Evolutionary conservation across 2,329 filamentous ascomycete species (phyloP).

Genomic region (Dothideomycetes sp.): DNA sequence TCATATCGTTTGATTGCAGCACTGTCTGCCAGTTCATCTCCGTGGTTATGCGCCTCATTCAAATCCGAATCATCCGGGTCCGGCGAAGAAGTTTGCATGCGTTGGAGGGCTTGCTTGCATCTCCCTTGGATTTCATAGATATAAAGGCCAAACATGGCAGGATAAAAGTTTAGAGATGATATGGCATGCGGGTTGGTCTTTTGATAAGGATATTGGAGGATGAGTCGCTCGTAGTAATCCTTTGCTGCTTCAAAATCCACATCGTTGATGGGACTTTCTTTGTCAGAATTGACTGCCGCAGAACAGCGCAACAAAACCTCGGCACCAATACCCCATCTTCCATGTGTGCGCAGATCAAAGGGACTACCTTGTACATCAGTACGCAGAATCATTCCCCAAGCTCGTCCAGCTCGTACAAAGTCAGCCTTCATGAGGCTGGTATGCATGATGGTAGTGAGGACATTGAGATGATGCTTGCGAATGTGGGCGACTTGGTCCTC

Average conservation of each 20-base stretch:
- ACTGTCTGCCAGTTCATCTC: not conserved
- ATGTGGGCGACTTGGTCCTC: slow-evolving; percentile 24
- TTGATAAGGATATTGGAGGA: slow-evolving; percentile 66
- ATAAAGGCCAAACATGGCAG: slow-evolving; percentile 71
- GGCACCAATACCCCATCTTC: slow-evolving; percentile 74
- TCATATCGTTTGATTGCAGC: slow-evolving; percentile 29
- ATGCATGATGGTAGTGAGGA: slow-evolving; percentile 62
- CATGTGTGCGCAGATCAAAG: slow-evolving; percentile 60
- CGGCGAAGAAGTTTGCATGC: slow-evolving; percentile 17
- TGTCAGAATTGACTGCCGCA: not conserved
- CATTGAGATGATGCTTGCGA: slow-evolving; percentile 51
- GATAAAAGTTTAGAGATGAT: slow-evolving; percentile 69
- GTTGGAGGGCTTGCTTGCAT: slow-evolving; percentile 43
- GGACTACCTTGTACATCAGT: slow-evolving; percentile 46
- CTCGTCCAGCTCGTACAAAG: slow-evolving; percentile 60
- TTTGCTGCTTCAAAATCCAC: slow-evolving; percentile 49
- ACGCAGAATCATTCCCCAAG: slow-evolving; percentile 65
- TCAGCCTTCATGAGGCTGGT: slow-evolving; percentile 62
- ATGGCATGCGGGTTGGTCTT: slow-evolving; percentile 48
- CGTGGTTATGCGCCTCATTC: slow-evolving; percentile 15
- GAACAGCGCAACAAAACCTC: slow-evolving; percentile 64
- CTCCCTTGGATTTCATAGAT: slow-evolving; percentile 60
- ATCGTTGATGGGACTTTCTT: slow-evolving; percentile 18
- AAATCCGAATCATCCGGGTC: slow-evolving; percentile 14
- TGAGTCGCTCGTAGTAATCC: slow-evolving; percentile 68